Evolutionary conservation across 2,329 filamentous ascomycete species (phyloP).

Genomic region (Xylaria arbuscula): DNA sequence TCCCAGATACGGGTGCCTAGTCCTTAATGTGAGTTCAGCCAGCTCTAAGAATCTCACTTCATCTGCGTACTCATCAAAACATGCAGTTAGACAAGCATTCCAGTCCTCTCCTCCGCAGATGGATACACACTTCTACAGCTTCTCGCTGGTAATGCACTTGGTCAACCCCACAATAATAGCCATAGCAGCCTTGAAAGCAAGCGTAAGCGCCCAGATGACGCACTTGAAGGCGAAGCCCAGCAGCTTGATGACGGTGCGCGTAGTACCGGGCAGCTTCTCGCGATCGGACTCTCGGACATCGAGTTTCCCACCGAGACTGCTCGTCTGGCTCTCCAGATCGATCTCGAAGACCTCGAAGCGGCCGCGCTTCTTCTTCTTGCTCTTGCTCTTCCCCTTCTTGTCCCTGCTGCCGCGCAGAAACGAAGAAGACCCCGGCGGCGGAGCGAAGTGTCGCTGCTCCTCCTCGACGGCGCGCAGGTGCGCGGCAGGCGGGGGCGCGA

Average conservation of each 20-base stretch:
- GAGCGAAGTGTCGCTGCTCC: neutral
- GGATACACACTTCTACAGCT: constrained; percentile 45
- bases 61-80: too few relatives aligned
- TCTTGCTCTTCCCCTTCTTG: constrained; percentile 19
- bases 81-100: too few relatives aligned
- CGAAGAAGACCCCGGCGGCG: neutral
- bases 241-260: constrained; percentile 62
- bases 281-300: constrained; percentile 54
- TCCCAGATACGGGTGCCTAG: constrained; percentile 12
- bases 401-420: constrained; percentile 35
- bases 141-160: constrained; percentile 60
- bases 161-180: constrained; percentile 63
- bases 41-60: neutral
- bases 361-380: constrained; percentile 49
- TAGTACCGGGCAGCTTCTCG: constrained; percentile 62
- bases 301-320: constrained; percentile 58
- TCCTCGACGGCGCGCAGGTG: constrained; percentile 37
- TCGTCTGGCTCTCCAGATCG: constrained; percentile 71
- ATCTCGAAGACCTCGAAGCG: constrained; percentile 69
- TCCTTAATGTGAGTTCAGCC: constrained; percentile 1
- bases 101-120: neutral
- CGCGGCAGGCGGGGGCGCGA: constrained; percentile 67
- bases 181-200: constrained; percentile 64
- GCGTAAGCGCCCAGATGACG: constrained; percentile 67
- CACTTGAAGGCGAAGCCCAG: constrained; percentile 66